A percentile compares a stretch with the other conserved stretches of the same genome.
Evolutionary conservation across 106 monocot species (phyloP).

Genomic region (Dendrobium catenatum): DNA sequence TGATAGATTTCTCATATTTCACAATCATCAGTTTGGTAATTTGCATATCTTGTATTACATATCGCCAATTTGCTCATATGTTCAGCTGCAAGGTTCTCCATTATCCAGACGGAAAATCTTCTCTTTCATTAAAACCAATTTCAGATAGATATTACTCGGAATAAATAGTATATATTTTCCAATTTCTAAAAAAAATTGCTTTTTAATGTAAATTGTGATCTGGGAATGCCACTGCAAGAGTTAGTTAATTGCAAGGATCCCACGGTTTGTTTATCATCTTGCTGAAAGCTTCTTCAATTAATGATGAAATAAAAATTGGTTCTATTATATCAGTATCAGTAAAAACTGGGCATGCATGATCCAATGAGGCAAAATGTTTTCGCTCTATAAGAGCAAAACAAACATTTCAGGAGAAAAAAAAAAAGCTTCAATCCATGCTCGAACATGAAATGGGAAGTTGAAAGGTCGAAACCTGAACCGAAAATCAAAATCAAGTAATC

Average conservation of each 20-base stretch:
- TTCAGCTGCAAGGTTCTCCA: background rate
- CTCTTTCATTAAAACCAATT: background rate
- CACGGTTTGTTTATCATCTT: background rate
- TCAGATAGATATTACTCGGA: background rate
- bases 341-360: background rate
- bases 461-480: background rate
- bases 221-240: no score
- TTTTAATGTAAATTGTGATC: no score
- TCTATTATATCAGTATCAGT: background rate
- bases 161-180: background rate
- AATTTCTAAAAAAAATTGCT: no score
- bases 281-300: background rate
- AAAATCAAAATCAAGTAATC: background rate
- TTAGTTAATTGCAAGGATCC: background rate
- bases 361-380: background rate
- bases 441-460: background rate
- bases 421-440: background rate
- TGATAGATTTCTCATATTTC: background rate
- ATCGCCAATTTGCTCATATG: background rate
- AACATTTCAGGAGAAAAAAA: background rate
- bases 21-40: background rate
- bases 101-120: background rate
- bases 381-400: background rate
- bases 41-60: background rate
- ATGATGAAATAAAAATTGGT: background rate